Base-by-base conservation (phyloP, 768 basidiomycete species). In the Tulasnella sp. region DNA sequence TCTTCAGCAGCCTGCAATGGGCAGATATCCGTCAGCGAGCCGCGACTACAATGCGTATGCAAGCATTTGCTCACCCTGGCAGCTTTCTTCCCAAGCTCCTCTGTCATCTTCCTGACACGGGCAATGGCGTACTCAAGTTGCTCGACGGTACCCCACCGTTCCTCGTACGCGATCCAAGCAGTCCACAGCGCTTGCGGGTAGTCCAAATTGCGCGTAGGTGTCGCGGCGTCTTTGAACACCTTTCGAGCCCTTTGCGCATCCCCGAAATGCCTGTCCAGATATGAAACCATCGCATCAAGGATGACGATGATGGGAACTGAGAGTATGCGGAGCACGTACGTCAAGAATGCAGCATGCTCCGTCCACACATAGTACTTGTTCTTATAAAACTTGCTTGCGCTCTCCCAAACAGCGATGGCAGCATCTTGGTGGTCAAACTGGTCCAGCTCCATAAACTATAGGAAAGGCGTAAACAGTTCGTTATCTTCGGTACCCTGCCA, bases 151-250 rank as follows among this genome's bases (percentile, higher is more conserved):
- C 95, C 95, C 66, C 92, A 77, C 3, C 86, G 72, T 64, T 89
- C 81, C 69, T 97, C 95, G 66, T 97, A 96, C n/a, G 77, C 72
- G 17, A 84, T 67, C 88, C 90, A 95, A 0, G 88, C 85, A 58
- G 93, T 89, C 84, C 89, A 95, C 7, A 98, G 74, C 9, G 85
- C 86, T 70, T 99, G 95, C 0, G 96, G 93, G 86, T 93, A 98
- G 70, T 99, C 95, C 41, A 98, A 66, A 51, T 84, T 80, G 68
- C 86, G 86, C 45, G 76, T 74, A 27, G 82, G 44, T 13, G 30
- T 49, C 8, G 44, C 78, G 3, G 87, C 75, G 61, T 84, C 81
- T 43, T 74, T 71, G 69, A 89, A 95, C 5, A 81, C 73, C 23
- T 77, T 73, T 42, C 91, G 81, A 2, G 86, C 86, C 48, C 79